Evolutionary conservation across 306 rosid genomes (phyloP).

Genomic region (Quercus aquifolioides): DNA sequence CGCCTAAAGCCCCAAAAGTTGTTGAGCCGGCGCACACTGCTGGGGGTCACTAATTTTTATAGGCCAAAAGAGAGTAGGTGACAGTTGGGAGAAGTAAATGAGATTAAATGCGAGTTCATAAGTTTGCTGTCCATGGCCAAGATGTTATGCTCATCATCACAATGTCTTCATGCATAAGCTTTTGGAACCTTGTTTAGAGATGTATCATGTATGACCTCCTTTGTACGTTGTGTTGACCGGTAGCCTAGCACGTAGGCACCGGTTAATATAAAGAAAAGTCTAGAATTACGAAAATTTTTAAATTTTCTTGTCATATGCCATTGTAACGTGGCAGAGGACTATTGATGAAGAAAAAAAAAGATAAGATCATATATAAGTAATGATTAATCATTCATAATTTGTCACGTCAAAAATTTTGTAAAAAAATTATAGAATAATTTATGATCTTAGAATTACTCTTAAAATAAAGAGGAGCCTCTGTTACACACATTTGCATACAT

Average conservation of each 20-base stretch:
- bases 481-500: too few relatives aligned
- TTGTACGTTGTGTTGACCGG: background rate
- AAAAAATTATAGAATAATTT: too few relatives aligned
- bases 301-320: too few relatives aligned
- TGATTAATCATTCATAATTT: fast-evolving
- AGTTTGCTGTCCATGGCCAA: background rate
- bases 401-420: fast-evolving
- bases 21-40: too few relatives aligned
- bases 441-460: fast-evolving
- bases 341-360: too few relatives aligned
- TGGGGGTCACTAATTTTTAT: slow-evolving; percentile 16
- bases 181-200: background rate
- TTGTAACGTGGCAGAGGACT: too few relatives aligned
- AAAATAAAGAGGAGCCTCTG: too few relatives aligned
- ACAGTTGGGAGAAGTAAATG: slow-evolving; percentile 57
- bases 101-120: slow-evolving; percentile 37
- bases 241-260: too few relatives aligned
- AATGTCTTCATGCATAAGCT: background rate
- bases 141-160: background rate
- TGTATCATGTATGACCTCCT: background rate
- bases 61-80: slow-evolving; percentile 13
- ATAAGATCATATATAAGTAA: fast-evolving
- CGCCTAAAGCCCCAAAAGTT: too few relatives aligned
- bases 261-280: too few relatives aligned
- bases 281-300: too few relatives aligned